Conservation (phyloP, 2,329 filamentous ascomycete genomes). For the Madurella mycetomatis region DNA sequence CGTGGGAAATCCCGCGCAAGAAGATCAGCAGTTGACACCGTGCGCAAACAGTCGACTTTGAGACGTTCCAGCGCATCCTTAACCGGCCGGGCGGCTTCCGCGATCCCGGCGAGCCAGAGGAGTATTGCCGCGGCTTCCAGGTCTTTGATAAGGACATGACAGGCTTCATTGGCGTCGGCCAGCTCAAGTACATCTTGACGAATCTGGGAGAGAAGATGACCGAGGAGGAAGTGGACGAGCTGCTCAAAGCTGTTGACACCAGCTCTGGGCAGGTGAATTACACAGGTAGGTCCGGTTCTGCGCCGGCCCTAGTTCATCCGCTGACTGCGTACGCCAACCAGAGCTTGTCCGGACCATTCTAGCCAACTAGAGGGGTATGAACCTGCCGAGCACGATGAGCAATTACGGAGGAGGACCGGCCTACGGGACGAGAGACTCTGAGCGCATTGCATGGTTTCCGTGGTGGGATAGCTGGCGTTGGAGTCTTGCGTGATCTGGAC, state of each 20-base stretch:
- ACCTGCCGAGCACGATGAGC: neutral
- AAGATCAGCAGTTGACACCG: slow-evolving; percentile 1
- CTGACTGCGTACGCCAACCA: slow-evolving; percentile 31
- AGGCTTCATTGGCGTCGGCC: slow-evolving; percentile 94
- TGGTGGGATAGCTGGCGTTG: slow-evolving; percentile 23
- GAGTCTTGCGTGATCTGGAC: slow-evolving; percentile 24
- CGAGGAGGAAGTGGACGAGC: slow-evolving; percentile 96
- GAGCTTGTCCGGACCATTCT: slow-evolving; percentile 84
- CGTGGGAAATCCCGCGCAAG: neutral
- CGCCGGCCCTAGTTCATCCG: neutral
- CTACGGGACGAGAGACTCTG: slow-evolving; percentile 7
- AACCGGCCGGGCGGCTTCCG: slow-evolving; percentile 98
- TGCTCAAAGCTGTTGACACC: slow-evolving; percentile 96
- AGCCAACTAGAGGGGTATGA: slow-evolving; percentile 58
- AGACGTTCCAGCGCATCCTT: slow-evolving; percentile 92
- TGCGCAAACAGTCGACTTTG: slow-evolving; percentile 78
- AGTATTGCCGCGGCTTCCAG: slow-evolving; percentile 98
- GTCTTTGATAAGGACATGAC: slow-evolving; percentile 99
- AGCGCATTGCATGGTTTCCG: slow-evolving; percentile 22
- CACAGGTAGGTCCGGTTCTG: slow-evolving; percentile 60
- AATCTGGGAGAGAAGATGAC: slow-evolving; percentile 99
- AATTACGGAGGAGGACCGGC: slow-evolving; percentile 11
- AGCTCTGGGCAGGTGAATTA: slow-evolving; percentile 97
- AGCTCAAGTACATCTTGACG: slow-evolving; percentile 96
- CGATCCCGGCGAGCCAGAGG: slow-evolving; percentile 93